Base-by-base conservation (phyloP, 2,329 filamentous ascomycete genomes). In the Neopestalotiopsis rosae region DNA sequence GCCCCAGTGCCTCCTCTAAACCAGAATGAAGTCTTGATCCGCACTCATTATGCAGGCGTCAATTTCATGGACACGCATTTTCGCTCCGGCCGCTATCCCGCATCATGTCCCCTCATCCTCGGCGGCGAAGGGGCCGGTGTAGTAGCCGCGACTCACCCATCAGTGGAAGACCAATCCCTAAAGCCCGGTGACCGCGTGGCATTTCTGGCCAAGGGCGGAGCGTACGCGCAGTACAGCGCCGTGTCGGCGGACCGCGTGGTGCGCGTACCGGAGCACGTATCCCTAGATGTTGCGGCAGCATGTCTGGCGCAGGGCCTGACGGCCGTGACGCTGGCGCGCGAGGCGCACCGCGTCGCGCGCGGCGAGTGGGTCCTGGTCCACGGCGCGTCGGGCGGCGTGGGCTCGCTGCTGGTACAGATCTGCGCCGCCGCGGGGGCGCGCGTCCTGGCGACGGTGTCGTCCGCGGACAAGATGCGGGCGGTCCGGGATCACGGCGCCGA, bases 11-110 rank as follows among this genome's bases (percentile, higher is more conserved):
- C 57, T 14, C 13, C 57, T 59, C 28, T 10, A 12, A 3, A 28
- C 3, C 6, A 59, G 9, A 52, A 59, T 28, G 92, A 80, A 91
- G 91, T 4, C 30, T 87, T 97, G 4, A 88, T 97, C 68, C 92
- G 91, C 80, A 97, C 97, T 80, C 88, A 91, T 71, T 92, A 88
- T 78, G 86, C 92, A 62, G 94, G 94, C 69, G 84, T 97, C 70
- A 97, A 97, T 82, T 97, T 88, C 82, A 97, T 97, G 76, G 94
- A 97, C 81, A 97, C 84, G 45, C 97, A 97, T 82, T 97, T 95
- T 87, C 94, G 95, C 78, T 90, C 88, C 13, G 94, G 94, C 12
- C 88, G 97, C 65, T 97, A 97, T 85, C 83, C 86, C 10, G 83
- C 90, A 1, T 86, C 91, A 0, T 79, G 92, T 74, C 95, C 94